Percentiles rank a stretch among this genome's conserved stretches.
These are phyloP conservation scores for Xylariaceae sp. DNA, from an alignment of 2,329 filamentous ascomycete species.

Conservation along the genomic window DNA sequence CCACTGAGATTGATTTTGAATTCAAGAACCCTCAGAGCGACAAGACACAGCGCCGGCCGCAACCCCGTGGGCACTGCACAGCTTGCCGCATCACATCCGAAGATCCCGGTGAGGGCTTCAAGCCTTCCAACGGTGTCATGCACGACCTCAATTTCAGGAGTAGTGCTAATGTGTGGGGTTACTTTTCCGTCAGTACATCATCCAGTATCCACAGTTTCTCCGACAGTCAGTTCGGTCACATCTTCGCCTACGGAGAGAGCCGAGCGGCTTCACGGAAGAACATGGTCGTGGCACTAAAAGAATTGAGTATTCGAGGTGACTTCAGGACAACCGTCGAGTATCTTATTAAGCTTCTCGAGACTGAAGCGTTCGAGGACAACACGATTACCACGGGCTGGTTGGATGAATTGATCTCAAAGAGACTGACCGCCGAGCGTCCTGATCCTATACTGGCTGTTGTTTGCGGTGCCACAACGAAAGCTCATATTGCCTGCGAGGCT, in stretches of 20 bases:
- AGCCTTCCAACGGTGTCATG: constrained; percentile 98
- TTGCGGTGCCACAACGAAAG: constrained; percentile 93
- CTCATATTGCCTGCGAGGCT: constrained; percentile 89
- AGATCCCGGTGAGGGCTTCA: constrained; percentile 98
- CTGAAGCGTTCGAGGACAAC: constrained; percentile 97
- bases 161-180: constrained; percentile 99
- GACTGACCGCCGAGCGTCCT: constrained; percentile 92
- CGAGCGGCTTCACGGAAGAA: constrained; percentile 95
- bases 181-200: constrained; percentile 97
- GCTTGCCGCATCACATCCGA: constrained; percentile 99
- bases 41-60: constrained; percentile 85
- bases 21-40: constrained; percentile 87
- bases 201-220: constrained; percentile 99
- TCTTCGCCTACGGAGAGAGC: constrained; percentile 99
- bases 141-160: constrained; percentile 99
- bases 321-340: constrained; percentile 99
- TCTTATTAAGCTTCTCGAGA: constrained; percentile 97
- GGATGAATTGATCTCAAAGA: constrained; percentile 97
- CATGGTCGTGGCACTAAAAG: constrained; percentile 98
- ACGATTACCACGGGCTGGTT: constrained; percentile 99
- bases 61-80: constrained; percentile 95
- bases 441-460: constrained; percentile 94
- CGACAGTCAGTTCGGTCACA: constrained; percentile 98
- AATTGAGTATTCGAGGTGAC: constrained; percentile 98
- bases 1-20: constrained; percentile 92